Evolutionary conservation across 2,329 filamentous ascomycete genomes (phyloP).

Genomic region (Orbilia ellipsospora): DNA sequence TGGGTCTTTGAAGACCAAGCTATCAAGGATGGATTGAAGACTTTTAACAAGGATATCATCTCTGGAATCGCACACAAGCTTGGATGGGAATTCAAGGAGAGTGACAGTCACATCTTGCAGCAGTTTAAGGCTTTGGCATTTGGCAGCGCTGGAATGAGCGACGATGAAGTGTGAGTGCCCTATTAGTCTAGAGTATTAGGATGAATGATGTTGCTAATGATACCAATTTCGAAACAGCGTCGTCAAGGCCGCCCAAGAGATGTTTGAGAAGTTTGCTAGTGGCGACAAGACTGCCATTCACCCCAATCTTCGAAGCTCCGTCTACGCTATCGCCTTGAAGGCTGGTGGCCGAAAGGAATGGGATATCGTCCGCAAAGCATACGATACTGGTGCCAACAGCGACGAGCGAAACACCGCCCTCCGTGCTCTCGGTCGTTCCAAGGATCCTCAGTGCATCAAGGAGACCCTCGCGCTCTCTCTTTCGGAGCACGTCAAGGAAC

Average conservation of each 20-base stretch:
- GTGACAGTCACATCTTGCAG: constrained; percentile 88
- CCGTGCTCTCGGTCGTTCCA: constrained; percentile 81
- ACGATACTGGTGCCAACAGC: constrained; percentile 77
- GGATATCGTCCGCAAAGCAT: constrained; percentile 78
- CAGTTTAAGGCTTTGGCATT: constrained; percentile 96
- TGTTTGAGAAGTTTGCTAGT: constrained; percentile 84
- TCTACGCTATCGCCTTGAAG: constrained; percentile 85
- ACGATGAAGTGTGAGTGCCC: constrained; percentile 71
- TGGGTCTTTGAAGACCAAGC: constrained; percentile 88
- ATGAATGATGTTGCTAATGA: constrained; percentile 9
- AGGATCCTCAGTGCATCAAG: constrained; percentile 81
- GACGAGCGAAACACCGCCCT: constrained; percentile 94
- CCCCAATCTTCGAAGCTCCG: constrained; percentile 87
- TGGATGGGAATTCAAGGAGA: constrained; percentile 86
- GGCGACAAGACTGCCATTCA: constrained; percentile 86
- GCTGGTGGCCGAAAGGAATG: constrained; percentile 90
- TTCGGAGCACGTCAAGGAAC: constrained; percentile 55
- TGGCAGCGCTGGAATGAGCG: constrained; percentile 80
- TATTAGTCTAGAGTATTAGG: not conserved
- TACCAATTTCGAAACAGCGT: constrained; percentile 63
- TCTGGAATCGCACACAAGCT: constrained; percentile 83
- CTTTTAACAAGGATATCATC: constrained; percentile 82
- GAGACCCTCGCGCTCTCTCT: constrained; percentile 80
- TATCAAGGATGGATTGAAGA: constrained; percentile 78
- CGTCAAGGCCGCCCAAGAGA: constrained; percentile 82